phyloP scores from a whole-genome alignment of 2,329 filamentous ascomycete genomes.

The Aspergillus alliaceus region DNA sequence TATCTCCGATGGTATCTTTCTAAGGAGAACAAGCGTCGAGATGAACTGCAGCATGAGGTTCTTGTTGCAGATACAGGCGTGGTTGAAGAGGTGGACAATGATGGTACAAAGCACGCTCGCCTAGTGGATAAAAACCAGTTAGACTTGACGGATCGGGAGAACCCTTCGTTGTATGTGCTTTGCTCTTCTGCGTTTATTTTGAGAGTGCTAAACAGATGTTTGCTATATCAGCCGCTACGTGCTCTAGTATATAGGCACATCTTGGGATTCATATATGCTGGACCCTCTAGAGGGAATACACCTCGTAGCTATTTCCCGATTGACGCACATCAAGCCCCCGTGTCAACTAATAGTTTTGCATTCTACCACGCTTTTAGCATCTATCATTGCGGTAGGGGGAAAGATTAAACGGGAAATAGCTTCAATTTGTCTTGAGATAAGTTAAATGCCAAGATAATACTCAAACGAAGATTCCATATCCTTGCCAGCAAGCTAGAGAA shows the following conservation, averaged over 20 bases:
- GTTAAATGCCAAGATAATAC: too few species aligned
- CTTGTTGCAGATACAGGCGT: background rate
- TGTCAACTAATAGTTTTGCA: too few species aligned
- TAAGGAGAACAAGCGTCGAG: constrained; percentile 42
- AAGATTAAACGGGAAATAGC: too few species aligned
- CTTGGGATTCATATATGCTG: too few species aligned
- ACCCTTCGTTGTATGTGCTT: constrained; percentile 14
- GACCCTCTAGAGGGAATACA: too few species aligned
- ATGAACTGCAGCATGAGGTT: constrained; percentile 20
- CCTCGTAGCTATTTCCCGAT: too few species aligned
- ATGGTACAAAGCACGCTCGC: constrained; percentile 28
- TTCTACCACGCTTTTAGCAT: too few species aligned
- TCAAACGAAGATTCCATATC: background rate
- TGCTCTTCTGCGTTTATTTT: too few species aligned
- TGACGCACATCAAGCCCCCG: too few species aligned
- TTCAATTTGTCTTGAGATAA: too few species aligned
- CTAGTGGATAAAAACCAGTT: constrained; percentile 39
- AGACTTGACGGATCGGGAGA: constrained; percentile 39
- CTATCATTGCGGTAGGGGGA: too few species aligned
- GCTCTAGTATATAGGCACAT: background rate
- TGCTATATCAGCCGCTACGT: background rate
- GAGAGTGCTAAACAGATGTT: background rate
- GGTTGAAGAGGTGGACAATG: background rate
- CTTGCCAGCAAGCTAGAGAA: background rate
- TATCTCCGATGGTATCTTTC: constrained; percentile 42